Conservation (phyloP, 495 filamentous ascomycete species). For the Parmelia sp. region DNA sequence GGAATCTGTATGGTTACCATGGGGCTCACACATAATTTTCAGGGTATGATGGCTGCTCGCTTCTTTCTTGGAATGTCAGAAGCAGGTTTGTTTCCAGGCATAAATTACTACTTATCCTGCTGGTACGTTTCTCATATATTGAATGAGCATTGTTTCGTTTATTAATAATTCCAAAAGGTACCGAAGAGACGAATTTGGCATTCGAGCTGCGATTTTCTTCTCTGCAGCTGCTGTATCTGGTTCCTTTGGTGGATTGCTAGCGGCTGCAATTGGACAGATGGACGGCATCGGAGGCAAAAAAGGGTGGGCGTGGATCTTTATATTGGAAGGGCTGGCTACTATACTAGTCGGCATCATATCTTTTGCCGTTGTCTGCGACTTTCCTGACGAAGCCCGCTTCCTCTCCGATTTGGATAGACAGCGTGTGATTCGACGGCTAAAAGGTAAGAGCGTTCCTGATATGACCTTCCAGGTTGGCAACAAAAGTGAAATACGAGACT, state of each 20-base stretch:
- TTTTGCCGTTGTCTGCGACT: slow-evolving; percentile 86
- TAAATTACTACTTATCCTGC: slow-evolving; percentile 83
- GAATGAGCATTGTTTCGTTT: no score
- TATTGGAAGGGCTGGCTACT: slow-evolving; percentile 70
- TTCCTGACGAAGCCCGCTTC: slow-evolving; percentile 77
- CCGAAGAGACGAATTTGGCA: slow-evolving; percentile 73
- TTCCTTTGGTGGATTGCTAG: slow-evolving; percentile 79
- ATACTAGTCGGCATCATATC: slow-evolving; percentile 65
- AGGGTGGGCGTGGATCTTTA: slow-evolving; percentile 86
- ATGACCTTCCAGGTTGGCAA: no score
- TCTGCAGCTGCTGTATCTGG: slow-evolving; percentile 78
- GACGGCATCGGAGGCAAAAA: slow-evolving; percentile 56
- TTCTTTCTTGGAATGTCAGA: slow-evolving; percentile 83
- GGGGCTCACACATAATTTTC: slow-evolving; percentile 73
- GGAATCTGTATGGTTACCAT: slow-evolving; percentile 77
- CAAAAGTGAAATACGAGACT: no score
- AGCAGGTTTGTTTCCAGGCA: slow-evolving; percentile 79
- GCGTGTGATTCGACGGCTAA: slow-evolving; percentile 58
- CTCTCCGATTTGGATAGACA: slow-evolving; percentile 64
- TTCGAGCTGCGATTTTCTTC: slow-evolving; percentile 81
- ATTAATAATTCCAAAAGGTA: no score
- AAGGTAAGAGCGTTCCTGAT: no score
- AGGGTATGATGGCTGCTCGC: slow-evolving; percentile 72
- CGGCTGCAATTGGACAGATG: slow-evolving; percentile 72
- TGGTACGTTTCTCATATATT: no score